Percentiles rank a stretch among this genome's conserved stretches.
Evolutionary conservation across 352 stramenopile species (phyloP).

Genomic region (Phytopythium montanum): DNA sequence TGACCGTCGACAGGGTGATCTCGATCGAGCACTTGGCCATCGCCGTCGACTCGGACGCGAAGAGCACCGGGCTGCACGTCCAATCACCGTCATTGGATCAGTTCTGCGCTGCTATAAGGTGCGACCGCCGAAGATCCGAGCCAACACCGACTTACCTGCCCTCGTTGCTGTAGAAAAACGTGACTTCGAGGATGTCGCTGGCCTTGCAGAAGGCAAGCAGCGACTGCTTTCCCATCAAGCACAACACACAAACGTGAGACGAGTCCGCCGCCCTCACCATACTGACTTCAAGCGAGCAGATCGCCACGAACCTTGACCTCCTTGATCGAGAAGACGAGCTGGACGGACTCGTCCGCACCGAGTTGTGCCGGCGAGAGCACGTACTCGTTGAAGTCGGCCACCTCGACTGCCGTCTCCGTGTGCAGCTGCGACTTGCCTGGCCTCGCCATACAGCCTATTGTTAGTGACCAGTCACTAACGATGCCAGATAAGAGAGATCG

Average conservation of each 20-base stretch:
- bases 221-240: constrained; percentile 10
- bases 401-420: constrained; percentile 81
- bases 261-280: too few species aligned
- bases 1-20: constrained; percentile 79
- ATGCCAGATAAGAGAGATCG: background rate
- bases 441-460: background rate
- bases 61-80: constrained; percentile 69
- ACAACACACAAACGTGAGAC: background rate
- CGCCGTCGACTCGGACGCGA: constrained; percentile 67
- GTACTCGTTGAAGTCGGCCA: constrained; percentile 73
- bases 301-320: constrained; percentile 51
- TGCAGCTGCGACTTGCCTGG: constrained; percentile 72
- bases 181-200: constrained; percentile 67
- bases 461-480: background rate
- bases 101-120: background rate
- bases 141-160: constrained; percentile 49
- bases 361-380: constrained; percentile 32
- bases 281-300: too few species aligned
- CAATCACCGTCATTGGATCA: background rate
- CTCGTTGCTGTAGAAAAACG: constrained; percentile 64
- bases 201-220: constrained; percentile 77
- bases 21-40: constrained; percentile 70
- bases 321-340: constrained; percentile 84
- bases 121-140: background rate
- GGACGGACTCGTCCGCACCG: constrained; percentile 45